Evolutionary conservation across 2,329 filamentous ascomycete species (phyloP), one percentile per base, ranked within the genome.

Genomic region (Pyricularia grisea): DNA sequence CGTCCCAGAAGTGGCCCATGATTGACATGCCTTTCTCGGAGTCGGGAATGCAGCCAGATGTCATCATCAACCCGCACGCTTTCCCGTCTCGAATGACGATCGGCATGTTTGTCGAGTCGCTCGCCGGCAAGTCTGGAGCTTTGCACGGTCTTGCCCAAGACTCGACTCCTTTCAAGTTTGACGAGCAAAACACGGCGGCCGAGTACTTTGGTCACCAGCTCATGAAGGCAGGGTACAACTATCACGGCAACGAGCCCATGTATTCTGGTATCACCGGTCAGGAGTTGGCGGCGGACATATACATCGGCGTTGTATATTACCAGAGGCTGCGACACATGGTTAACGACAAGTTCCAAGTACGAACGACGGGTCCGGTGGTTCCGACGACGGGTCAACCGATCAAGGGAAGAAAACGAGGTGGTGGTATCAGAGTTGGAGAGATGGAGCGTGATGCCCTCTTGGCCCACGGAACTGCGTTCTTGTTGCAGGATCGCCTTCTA

Each of bases 1-100:
- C 87, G 75, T 97, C 93, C 23, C 94, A 98, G 78, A 95, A 97
- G 78, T 99, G 95, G 93, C 95, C 94, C 0, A 87, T 90, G 2
- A 83, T 92, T 70, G 94, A 98, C 78, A 95, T 99, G 92, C 95
- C 95, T 3, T 99, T 98, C 81, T 93, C 87, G 2, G 95, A 99
- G 81, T 92, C 91, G 6, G 95, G 95, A 68, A 98, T 99, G 71
- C 94, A 97, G 76, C 95, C 95, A 11, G 95, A 99, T 79, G 86
- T 97, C 75, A 99, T 99, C 80, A 99, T 99, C 84, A 99, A 99
- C 82, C 95, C 95, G 60, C 95, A 99, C 85, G 95, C 95, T 76
- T 99, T 99, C 86, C 95, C 95, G 9, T 98, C 94, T 65, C 94
- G 95, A 80, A 99, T 99, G 95, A 99, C 95, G 25, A 99, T 99